These are phyloP conservation scores for Guyanaporus albipodus DNA, from an alignment of 768 basidiomycete species.

Conservation along the genomic window DNA sequence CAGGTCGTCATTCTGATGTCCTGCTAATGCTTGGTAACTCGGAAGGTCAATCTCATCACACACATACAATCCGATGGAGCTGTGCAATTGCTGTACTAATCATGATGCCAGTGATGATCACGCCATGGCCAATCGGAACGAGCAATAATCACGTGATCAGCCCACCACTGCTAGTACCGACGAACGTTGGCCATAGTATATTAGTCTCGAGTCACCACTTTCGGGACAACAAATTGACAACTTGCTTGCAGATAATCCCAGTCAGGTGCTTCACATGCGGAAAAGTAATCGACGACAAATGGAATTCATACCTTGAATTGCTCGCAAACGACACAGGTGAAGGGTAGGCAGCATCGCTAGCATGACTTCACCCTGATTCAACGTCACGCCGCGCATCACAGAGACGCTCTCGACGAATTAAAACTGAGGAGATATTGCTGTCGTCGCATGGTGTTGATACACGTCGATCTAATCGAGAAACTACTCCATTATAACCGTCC, in stretches of 20 bases:
- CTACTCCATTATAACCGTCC: slow-evolving; percentile 92
- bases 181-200: slow-evolving; percentile 27
- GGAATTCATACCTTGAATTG: slow-evolving; percentile 83
- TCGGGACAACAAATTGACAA: not conserved
- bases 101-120: no score
- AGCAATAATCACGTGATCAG: no score
- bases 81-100: no score
- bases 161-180: no score
- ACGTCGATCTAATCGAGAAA: slow-evolving; percentile 97
- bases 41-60: no score
- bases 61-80: no score
- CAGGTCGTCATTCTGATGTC: no score
- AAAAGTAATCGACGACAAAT: slow-evolving; percentile 96
- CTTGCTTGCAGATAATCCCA: slow-evolving; percentile 81
- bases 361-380: not conserved
- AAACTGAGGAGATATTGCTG: slow-evolving; percentile 95
- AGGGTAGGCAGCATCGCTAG: slow-evolving; percentile 59
- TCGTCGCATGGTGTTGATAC: slow-evolving; percentile 93
- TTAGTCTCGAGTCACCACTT: slow-evolving; percentile 1
- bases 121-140: no score
- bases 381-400: slow-evolving; percentile 28
- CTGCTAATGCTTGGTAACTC: no score
- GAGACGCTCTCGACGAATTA: slow-evolving; percentile 85
- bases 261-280: slow-evolving; percentile 96
- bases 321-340: slow-evolving; percentile 79